These are phyloP conservation scores for Arthrobotrys sphaeroides DNA, from an alignment of 2,329 filamentous ascomycete genomes.

Conservation along the genomic window DNA sequence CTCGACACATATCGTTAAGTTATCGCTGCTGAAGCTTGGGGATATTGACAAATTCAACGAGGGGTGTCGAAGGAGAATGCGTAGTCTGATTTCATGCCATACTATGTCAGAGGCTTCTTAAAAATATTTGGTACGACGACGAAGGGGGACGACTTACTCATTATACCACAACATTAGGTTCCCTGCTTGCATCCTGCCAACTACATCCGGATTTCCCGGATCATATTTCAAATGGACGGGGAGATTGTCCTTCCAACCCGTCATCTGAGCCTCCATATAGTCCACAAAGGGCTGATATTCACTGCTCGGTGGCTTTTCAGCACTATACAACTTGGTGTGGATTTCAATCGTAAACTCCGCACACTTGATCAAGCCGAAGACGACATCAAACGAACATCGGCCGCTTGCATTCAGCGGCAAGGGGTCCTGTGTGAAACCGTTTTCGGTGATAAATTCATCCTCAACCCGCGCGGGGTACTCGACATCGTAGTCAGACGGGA, in stretches of 20 bases:
- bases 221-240: constrained; percentile 70
- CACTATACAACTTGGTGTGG: constrained; percentile 78
- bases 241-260: constrained; percentile 71
- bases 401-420: constrained; percentile 61
- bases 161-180: constrained; percentile 68
- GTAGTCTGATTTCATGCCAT: constrained; percentile 60
- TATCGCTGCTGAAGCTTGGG: constrained; percentile 68
- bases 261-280: constrained; percentile 72
- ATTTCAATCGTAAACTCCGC: constrained; percentile 76
- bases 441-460: constrained; percentile 75
- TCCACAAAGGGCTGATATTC: constrained; percentile 72
- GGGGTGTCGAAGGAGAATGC: constrained; percentile 71
- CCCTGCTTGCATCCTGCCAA: constrained; percentile 66
- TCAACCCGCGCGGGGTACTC: constrained; percentile 77
- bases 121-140: background rate
- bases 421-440: constrained; percentile 68
- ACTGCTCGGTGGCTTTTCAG: constrained; percentile 69
- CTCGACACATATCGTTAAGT: constrained; percentile 73
- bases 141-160: constrained; percentile 60
- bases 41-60: constrained; percentile 69
- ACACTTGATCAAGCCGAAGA: constrained; percentile 64
- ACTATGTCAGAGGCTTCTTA: too few species aligned
- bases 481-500: constrained; percentile 78
- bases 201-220: constrained; percentile 60
- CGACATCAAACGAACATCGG: constrained; percentile 72